Evolutionary conservation across 140 eudicot species (phyloP).

Genomic region (Stevia rebaudiana): DNA sequence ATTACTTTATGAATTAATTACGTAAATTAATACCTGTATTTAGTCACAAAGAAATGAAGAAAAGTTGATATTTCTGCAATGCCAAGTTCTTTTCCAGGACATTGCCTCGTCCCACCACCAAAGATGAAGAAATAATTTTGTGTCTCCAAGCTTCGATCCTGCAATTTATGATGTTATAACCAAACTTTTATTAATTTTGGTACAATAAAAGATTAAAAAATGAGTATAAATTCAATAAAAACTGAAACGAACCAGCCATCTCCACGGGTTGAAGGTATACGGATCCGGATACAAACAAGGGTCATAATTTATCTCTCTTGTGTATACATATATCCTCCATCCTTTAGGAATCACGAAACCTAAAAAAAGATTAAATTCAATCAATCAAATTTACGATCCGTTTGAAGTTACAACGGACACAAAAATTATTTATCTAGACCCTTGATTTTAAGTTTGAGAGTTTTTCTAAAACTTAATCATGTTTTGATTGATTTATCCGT

Average conservation of each 20-base stretch:
- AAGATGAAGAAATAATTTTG: conserved; percentile 65
- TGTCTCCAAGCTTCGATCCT: conserved; percentile 65
- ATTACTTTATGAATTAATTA: too few relatives aligned
- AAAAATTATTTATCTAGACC: too few relatives aligned
- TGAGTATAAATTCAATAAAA: not conserved
- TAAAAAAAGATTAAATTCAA: not conserved
- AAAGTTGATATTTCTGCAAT: conserved; percentile 83
- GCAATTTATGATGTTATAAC: not conserved
- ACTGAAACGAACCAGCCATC: conserved; percentile 73
- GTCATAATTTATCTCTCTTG: conserved; percentile 85
- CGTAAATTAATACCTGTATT: conserved; percentile 45
- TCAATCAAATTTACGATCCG: not conserved
- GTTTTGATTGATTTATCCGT: not conserved
- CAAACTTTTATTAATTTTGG: too few relatives aligned
- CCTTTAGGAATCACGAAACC: conserved; percentile 85
- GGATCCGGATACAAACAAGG: conserved; percentile 81
- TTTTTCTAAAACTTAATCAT: too few relatives aligned
- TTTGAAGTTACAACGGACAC: too few relatives aligned
- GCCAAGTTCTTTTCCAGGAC: conserved; percentile 97
- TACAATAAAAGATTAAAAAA: not conserved
- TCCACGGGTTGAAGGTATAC: conserved; percentile 79
- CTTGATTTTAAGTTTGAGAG: too few relatives aligned
- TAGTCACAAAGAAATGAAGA: conserved; percentile 86
- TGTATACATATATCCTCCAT: conserved; percentile 94
- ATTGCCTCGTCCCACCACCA: conserved; percentile 88